Evolutionary conservation across 2,329 filamentous ascomycete genomes (phyloP).

Genomic region (Grosmannia serpens): DNA sequence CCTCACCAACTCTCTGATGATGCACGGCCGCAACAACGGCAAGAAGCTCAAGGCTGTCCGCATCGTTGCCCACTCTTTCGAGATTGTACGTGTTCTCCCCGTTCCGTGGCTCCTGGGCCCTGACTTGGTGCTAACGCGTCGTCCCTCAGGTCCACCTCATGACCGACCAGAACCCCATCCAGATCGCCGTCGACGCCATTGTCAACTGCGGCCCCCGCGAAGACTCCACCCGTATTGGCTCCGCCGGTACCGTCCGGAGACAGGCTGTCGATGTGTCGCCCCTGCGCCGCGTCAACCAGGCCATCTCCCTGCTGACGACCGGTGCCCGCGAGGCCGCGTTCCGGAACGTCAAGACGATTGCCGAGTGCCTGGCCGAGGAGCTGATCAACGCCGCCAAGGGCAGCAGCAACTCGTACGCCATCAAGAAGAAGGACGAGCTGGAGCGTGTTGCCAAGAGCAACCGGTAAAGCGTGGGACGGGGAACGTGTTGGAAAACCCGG

Average conservation of each 20-base stretch:
- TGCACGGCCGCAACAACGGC: conserved; percentile 99
- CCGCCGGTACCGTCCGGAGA: conserved; percentile 97
- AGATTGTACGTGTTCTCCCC: conserved; percentile 59
- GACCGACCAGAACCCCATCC: conserved; percentile 99
- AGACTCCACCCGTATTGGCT: conserved; percentile 99
- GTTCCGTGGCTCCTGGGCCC: not conserved
- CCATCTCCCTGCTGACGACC: conserved; percentile 96
- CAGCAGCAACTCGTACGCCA: conserved; percentile 99
- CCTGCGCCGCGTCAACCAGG: conserved; percentile 99
- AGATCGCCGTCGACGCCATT: conserved; percentile 97
- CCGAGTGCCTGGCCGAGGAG: conserved; percentile 99
- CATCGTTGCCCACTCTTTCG: conserved; percentile 97
- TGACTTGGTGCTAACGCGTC: not conserved
- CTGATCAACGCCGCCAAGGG: conserved; percentile 99
- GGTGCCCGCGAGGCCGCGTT: conserved; percentile 97
- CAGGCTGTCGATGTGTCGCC: conserved; percentile 99
- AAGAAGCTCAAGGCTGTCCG: conserved; percentile 99
- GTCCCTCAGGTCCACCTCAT: conserved; percentile 85
- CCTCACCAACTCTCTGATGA: conserved; percentile 99
- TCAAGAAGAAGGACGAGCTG: conserved; percentile 99
- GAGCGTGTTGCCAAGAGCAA: conserved; percentile 99
- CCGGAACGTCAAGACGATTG: conserved; percentile 99
- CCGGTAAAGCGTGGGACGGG: conserved; percentile 60
- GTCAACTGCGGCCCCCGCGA: conserved; percentile 99
- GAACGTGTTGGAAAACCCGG: conserved; percentile 13